Percentiles rank a stretch among this genome's conserved stretches.
phyloP scores from a whole-genome alignment of 495 filamentous ascomycete genomes.

The Penicillium parvum region DNA sequence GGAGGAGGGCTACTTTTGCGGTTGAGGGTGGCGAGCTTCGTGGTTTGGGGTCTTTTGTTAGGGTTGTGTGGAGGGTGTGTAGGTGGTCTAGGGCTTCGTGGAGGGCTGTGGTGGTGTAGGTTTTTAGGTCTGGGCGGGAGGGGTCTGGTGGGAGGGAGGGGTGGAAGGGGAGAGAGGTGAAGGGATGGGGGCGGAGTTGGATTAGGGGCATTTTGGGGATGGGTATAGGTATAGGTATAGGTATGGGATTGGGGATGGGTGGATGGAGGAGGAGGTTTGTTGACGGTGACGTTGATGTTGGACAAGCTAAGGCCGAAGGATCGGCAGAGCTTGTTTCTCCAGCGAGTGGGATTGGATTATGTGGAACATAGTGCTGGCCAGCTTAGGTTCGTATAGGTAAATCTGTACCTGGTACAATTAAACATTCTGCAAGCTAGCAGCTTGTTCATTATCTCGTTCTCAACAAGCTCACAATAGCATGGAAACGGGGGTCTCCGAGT shows the following conservation, averaged over 20 bases:
- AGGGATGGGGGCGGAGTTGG: constrained; percentile 25
- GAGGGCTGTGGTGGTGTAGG: constrained; percentile 36
- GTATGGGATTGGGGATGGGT: background rate
- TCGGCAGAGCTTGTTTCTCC: constrained; percentile 13
- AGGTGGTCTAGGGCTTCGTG: constrained; percentile 55
- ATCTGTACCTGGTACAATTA: no score
- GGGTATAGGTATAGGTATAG: background rate
- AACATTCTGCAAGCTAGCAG: no score
- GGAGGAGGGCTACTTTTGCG: constrained; percentile 18
- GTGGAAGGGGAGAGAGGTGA: constrained; percentile 30
- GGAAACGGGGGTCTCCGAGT: no score
- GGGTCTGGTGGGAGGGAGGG: constrained; percentile 17
- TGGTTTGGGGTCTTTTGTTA: constrained; percentile 24
- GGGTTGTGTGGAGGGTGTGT: constrained; percentile 33
- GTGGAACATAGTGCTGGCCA: no score
- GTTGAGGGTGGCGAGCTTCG: constrained; percentile 38
- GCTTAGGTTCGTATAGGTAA: no score
- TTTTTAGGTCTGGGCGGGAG: constrained; percentile 14
- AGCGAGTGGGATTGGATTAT: background rate
- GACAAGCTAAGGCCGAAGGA: constrained; percentile 6
- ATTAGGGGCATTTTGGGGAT: constrained; percentile 23
- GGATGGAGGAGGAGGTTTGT: background rate
- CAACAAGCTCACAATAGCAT: no score
- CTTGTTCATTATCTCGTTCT: no score
- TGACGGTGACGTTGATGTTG: background rate